Base-by-base conservation (phyloP, 192 early-diverging fungal genomes). In the Rhizoclosmatium sp. region DNA sequence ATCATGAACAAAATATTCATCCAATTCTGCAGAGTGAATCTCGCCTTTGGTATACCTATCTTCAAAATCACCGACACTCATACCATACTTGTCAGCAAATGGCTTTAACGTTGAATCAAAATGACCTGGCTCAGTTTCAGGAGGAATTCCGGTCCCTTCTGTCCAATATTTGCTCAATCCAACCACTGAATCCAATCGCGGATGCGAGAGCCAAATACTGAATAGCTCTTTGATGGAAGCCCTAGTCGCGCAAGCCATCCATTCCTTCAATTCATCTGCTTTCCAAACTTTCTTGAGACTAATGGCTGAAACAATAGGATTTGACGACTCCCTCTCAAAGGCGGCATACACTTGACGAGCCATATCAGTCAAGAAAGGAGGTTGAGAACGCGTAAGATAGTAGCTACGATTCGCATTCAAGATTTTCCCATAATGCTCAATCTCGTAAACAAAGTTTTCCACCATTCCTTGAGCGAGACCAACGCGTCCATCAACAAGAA, bases 291-390 rank as follows among this genome's bases (percentile, higher is more conserved):
- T 86, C 31, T 61, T 70, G 3, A 58, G 65, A 21, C 14, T 47
- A 10, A 59, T 10, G 14, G 70, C 45, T 47, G 49, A 39, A 14
- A 19, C 16, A 7, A 10, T 7, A 23, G 59, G 9, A 45, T 23
- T 31, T 10, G 5, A 39, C 1, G 56, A 46, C 45, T 80, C 75
- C 5, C 56, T 9, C 4, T 23, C 61, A 65, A 96, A 86, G 4
- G 84, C 82, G 75, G 89, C 86, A 65, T 87, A 93, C n/a, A 95
- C 93, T 75, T 93, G 89, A 68, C 94, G 87, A 3, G 92, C 88
- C 98, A 99, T 99, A 81, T 99, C 97, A 0, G 96, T 98, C 59
- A 99, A 84, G 84, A 99, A 98, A 4, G 98, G 98, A 16, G 98
- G 98, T 85, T 99, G 98, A 5, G 97, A 98, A 40, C 98, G 92